Evolutionary conservation across 306 rosid species (phyloP), one percentile per base, ranked within the genome.

Genomic region (Fragaria vesca): DNA sequence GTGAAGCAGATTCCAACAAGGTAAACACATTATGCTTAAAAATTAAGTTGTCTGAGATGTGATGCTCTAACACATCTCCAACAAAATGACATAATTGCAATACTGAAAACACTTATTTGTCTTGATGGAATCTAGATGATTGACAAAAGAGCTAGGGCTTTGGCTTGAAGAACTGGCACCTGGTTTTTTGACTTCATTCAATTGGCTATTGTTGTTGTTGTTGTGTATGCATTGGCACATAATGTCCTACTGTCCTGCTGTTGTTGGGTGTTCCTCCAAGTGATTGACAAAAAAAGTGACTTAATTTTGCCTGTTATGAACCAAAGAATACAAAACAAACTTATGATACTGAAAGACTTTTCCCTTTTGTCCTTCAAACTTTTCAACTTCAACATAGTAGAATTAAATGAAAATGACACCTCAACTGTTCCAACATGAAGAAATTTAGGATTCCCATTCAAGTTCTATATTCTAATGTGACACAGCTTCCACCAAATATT

Each of bases 301-400:
- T 43, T 61, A 71, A 66, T 46, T 38, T 66, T 40, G 79, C 73
- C 67, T 71, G 43, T 17, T 48, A 42, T 57, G 32, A 21, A 54
- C 78, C 18, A 52, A 77, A 70, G 69, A 60, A 71, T 70, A 67
- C 57, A 63, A 15, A 36, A 32, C 36, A 42, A 45, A 38, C 47
- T 21, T 34, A 32, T 4, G 12, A 24, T 24, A 74, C 61, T 69
- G 73, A 50, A 72, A 60, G 50, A 58, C 12, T 85, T 2, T 77
- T 75, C 74, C 77, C 82, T 70, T 28, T 78, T 72, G 47, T 80
- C 71, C 38, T 63, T 74, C 54, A 47, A 47, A 55, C 11, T n/a
- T 55, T 66, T 61, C 36, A 61, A 67, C 60, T 51, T 77, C 68
- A 42, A 48, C 78, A 66, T 69, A 34, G 65, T 67, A 45, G 55